Conservation (phyloP, 306 rosid genomes). For the Gastrolobium bilobum region DNA sequence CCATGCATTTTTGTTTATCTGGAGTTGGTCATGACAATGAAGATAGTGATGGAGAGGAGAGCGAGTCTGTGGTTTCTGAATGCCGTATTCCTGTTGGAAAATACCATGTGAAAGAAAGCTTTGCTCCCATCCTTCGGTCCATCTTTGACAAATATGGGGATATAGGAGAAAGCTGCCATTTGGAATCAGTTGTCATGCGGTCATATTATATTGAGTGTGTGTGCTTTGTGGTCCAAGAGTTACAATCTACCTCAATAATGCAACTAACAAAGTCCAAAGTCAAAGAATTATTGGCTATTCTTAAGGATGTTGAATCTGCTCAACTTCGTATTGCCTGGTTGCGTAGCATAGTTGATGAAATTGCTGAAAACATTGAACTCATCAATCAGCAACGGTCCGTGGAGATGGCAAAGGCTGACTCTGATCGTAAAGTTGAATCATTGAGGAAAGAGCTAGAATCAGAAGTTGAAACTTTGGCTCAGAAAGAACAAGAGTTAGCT, state of each 20-base stretch:
- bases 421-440: slow-evolving; percentile 62
- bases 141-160: slow-evolving; percentile 85
- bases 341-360: slow-evolving; percentile 62
- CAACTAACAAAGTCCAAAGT: slow-evolving; percentile 73
- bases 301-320: slow-evolving; percentile 90
- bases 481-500: slow-evolving; percentile 70
- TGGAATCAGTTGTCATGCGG: slow-evolving; percentile 86
- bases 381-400: slow-evolving; percentile 56
- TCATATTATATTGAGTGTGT: slow-evolving; percentile 90
- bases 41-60: slow-evolving; percentile 78
- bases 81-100: slow-evolving; percentile 77
- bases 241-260: slow-evolving; percentile 58
- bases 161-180: slow-evolving; percentile 80
- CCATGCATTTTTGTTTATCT: slow-evolving; percentile 62
- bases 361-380: slow-evolving; percentile 63
- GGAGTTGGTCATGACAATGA: slow-evolving; percentile 51
- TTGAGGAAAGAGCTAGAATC: slow-evolving; percentile 67
- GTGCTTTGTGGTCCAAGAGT: slow-evolving; percentile 87
- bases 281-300: slow-evolving; percentile 75
- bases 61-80: slow-evolving; percentile 68
- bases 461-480: slow-evolving; percentile 59
- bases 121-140: slow-evolving; percentile 69
- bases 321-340: slow-evolving; percentile 79
- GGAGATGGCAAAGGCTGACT: slow-evolving; percentile 65
- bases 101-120: slow-evolving; percentile 86